phyloP scores from a whole-genome alignment of 2,329 filamentous ascomycete species.

The Aspergillus sojae region DNA sequence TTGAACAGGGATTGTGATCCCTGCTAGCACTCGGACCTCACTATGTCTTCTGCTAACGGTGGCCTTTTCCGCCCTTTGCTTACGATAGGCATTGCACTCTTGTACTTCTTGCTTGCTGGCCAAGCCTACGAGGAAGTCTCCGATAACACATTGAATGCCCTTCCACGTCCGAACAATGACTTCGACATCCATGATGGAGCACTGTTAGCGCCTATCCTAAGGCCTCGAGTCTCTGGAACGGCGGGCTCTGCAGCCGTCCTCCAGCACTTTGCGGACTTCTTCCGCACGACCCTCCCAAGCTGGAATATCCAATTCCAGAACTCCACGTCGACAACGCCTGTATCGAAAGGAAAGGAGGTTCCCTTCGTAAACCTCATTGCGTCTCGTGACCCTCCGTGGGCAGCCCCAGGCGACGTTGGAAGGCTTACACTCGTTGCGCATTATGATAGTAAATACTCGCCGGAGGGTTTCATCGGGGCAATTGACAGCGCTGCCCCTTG shows the following conservation, averaged over 20 bases:
- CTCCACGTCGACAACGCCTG: slow-evolving; percentile 81
- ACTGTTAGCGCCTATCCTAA: slow-evolving; percentile 82
- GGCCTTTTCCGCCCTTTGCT: slow-evolving; percentile 33
- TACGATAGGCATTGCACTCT: slow-evolving; percentile 27
- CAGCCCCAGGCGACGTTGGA: slow-evolving; percentile 71
- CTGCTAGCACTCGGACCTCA: slow-evolving; percentile 5
- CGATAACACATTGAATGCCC: slow-evolving; percentile 69
- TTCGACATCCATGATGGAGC: slow-evolving; percentile 77
- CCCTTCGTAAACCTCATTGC: slow-evolving; percentile 88
- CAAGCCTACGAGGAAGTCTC: slow-evolving; percentile 65
- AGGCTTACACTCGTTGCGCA: slow-evolving; percentile 88
- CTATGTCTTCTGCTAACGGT: slow-evolving; percentile 30
- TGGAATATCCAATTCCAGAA: slow-evolving; percentile 89
- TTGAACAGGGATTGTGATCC: background rate
- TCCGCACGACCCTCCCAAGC: slow-evolving; percentile 69
- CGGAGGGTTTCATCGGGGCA: slow-evolving; percentile 87
- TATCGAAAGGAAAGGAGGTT: slow-evolving; percentile 68
- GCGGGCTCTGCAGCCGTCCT: slow-evolving; percentile 72
- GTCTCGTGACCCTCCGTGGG: slow-evolving; percentile 84
- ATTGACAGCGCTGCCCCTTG: slow-evolving; percentile 93
- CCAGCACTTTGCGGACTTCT: slow-evolving; percentile 83
- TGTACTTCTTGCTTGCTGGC: slow-evolving; percentile 27
- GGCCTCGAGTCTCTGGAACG: slow-evolving; percentile 86
- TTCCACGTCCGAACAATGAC: slow-evolving; percentile 73
- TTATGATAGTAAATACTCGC: slow-evolving; percentile 82